phyloP scores from a whole-genome alignment of 768 basidiomycete species.

The Kwoniella europaea region DNA sequence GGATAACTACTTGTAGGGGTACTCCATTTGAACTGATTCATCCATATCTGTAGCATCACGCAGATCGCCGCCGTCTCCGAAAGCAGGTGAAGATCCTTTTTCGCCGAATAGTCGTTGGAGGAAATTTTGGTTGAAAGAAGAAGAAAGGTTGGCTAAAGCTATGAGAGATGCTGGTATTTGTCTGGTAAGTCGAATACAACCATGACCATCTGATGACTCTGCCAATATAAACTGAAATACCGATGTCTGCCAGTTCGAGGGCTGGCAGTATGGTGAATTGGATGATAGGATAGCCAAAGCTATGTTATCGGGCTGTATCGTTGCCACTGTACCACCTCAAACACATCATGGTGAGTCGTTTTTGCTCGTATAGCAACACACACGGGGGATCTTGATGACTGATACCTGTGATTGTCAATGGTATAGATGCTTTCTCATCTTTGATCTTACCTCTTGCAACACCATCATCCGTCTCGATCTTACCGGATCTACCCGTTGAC shows the following conservation, averaged over 20 bases:
- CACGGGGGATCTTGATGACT: too few relatives aligned
- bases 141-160: slow-evolving; percentile 15
- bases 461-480: not conserved
- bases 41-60: slow-evolving; percentile 5
- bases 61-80: not conserved
- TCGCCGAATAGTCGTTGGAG: slow-evolving; percentile 9
- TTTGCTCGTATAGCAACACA: not conserved
- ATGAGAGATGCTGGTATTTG: slow-evolving; percentile 25
- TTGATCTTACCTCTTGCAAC: slow-evolving; percentile 27
- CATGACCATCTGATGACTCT: not conserved
- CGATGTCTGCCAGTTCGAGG: slow-evolving; percentile 23
- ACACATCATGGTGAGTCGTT: slow-evolving; percentile 27
- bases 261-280: slow-evolving; percentile 23
- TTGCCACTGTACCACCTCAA: slow-evolving; percentile 33
- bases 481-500: slow-evolving; percentile 12
- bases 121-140: slow-evolving; percentile 24
- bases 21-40: not conserved
- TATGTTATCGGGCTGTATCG: slow-evolving; percentile 38
- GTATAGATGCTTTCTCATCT: slow-evolving; percentile 24
- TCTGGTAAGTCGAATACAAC: slow-evolving; percentile 10
- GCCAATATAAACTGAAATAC: not conserved
- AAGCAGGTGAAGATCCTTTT: slow-evolving; percentile 16
- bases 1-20: not conserved
- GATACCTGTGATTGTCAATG: too few relatives aligned
- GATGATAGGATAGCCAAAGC: slow-evolving; percentile 33